Evolutionary conservation across 2,329 filamentous ascomycete species (phyloP).

Genomic region (Periconia macrospinosa): DNA sequence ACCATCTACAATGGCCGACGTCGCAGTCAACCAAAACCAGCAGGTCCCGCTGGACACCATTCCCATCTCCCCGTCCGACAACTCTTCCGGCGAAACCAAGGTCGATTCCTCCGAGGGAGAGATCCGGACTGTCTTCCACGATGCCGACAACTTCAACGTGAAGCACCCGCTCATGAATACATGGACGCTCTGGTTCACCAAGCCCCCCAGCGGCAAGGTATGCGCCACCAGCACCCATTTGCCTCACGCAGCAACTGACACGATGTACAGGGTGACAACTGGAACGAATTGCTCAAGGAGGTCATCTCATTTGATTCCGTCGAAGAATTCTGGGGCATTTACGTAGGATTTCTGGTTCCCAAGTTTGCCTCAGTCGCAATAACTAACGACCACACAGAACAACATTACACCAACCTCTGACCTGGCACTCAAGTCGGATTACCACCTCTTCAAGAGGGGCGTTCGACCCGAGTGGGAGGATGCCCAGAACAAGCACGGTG

Average conservation of each 20-base stretch:
- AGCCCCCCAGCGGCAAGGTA: constrained; percentile 94
- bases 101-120: constrained; percentile 53
- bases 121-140: constrained; percentile 92
- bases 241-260: not conserved
- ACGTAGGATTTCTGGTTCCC: constrained; percentile 63
- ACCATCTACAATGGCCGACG: constrained; percentile 37
- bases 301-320: constrained; percentile 98
- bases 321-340: constrained; percentile 99
- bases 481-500: constrained; percentile 96
- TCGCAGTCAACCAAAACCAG: constrained; percentile 45
- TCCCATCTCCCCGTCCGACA: constrained; percentile 55
- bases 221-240: constrained; percentile 16
- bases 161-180: constrained; percentile 97
- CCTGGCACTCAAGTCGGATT: constrained; percentile 95
- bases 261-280: constrained; percentile 80
- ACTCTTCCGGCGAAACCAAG: constrained; percentile 45
- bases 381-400: constrained; percentile 64
- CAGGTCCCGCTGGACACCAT: constrained; percentile 60
- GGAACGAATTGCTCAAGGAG: constrained; percentile 97
- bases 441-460: constrained; percentile 98
- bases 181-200: constrained; percentile 99
- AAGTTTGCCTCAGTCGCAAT: not conserved
- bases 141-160: constrained; percentile 98
- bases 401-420: constrained; percentile 97
- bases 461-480: constrained; percentile 99